These are phyloP conservation scores for Lipomyces chichibuensis DNA, from an alignment of 805 yeast genomes.

Conservation along the genomic window DNA sequence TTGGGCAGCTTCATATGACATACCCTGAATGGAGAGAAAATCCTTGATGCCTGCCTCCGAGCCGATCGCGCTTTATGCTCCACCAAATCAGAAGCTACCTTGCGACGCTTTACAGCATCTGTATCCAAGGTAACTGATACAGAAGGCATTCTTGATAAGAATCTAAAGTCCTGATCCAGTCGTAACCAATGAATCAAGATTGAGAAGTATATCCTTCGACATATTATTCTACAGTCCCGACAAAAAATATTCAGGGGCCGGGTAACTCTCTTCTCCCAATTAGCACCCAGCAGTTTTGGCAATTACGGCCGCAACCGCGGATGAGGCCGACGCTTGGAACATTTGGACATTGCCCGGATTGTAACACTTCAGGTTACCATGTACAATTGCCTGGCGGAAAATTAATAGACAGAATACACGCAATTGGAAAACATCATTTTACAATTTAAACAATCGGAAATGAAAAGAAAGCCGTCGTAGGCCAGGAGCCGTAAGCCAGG, in stretches of 20 bases:
- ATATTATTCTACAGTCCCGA: background rate
- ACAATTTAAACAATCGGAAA: no score
- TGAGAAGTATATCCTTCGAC: background rate
- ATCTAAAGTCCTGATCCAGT: background rate
- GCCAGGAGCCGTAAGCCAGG: no score
- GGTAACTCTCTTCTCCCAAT: background rate
- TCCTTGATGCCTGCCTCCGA: conserved; percentile 50
- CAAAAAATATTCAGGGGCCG: background rate
- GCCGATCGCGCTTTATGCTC: background rate
- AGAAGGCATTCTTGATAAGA: conserved; percentile 21
- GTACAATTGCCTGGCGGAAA: no score
- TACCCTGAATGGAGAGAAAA: conserved; percentile 84
- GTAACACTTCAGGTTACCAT: no score
- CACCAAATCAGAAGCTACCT: conserved; percentile 11
- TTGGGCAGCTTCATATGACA: conserved; percentile 13
- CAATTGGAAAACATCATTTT: no score
- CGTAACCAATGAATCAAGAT: background rate
- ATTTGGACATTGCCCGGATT: no score
- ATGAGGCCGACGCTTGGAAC: background rate
- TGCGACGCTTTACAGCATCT: conserved; percentile 24
- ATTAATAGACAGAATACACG: no score
- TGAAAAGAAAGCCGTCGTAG: no score
- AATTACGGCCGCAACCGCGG: background rate
- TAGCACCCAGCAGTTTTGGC: background rate
- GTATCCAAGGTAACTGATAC: conserved; percentile 2